phyloP scores from a whole-genome alignment of 306 rosid species.

The Pyrus betulifolia region DNA sequence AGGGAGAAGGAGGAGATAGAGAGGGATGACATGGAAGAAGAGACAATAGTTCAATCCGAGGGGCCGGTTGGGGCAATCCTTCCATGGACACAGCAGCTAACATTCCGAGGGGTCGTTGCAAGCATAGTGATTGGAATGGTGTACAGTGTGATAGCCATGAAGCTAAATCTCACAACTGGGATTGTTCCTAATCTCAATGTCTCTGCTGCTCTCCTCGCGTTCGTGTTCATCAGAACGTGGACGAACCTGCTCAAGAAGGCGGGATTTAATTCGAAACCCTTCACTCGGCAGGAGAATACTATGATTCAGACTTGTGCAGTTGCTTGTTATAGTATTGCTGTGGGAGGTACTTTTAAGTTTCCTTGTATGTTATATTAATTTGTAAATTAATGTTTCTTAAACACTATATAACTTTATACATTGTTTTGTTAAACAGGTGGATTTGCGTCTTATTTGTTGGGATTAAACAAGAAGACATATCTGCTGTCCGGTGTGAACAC shows the following conservation, averaged over 20 bases:
- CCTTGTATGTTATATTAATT: neutral
- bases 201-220: slow-evolving; percentile 86
- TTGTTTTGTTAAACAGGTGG: slow-evolving; percentile 47
- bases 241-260: slow-evolving; percentile 48
- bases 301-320: slow-evolving; percentile 87
- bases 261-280: slow-evolving; percentile 68
- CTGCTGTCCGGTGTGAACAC: slow-evolving; percentile 59
- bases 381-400: neutral
- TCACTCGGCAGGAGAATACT: slow-evolving; percentile 88
- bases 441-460: slow-evolving; percentile 85
- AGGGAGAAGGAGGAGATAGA: slow-evolving; percentile 24
- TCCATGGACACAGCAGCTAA: slow-evolving; percentile 64
- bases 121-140: slow-evolving; percentile 63
- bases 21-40: slow-evolving; percentile 17
- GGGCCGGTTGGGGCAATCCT: slow-evolving; percentile 12
- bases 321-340: slow-evolving; percentile 83
- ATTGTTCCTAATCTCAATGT: slow-evolving; percentile 74
- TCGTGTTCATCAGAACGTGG: slow-evolving; percentile 65
- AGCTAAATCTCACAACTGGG: slow-evolving; percentile 86
- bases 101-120: slow-evolving; percentile 71
- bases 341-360: slow-evolving; percentile 47
- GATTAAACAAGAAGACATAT: slow-evolving; percentile 67
- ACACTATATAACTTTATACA: neutral
- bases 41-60: neutral
- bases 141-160: slow-evolving; percentile 78